Conservation (phyloP, 805 yeast genomes). For the Maudiozyma turicensis region DNA sequence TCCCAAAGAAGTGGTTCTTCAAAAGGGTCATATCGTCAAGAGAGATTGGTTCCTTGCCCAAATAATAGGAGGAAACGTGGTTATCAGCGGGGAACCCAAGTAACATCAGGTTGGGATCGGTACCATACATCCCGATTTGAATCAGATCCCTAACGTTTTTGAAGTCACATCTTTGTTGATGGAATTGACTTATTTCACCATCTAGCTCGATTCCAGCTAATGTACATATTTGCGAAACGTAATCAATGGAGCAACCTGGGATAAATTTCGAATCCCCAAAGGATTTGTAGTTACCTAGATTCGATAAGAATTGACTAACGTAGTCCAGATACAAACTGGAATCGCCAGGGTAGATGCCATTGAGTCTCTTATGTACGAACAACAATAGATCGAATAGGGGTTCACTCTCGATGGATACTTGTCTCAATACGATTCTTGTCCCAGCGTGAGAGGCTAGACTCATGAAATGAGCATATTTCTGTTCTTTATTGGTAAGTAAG, state of each 20-base stretch:
- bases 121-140: conserved; percentile 40
- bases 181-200: conserved; percentile 12
- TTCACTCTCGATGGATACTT: conserved; percentile 78
- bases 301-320: conserved; percentile 64
- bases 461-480: conserved; percentile 74
- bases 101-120: conserved; percentile 39
- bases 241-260: conserved; percentile 45
- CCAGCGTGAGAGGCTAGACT: conserved; percentile 82
- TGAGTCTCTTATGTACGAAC: conserved; percentile 41
- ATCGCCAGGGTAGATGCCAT: conserved; percentile 37
- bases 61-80: conserved; percentile 67
- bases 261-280: conserved; percentile 85
- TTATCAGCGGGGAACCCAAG: conserved; percentile 76
- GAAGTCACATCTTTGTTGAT: background rate
- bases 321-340: conserved; percentile 49
- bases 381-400: conserved; percentile 61
- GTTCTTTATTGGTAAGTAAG: conserved; percentile 46
- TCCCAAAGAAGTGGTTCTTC: conserved; percentile 33
- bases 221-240: conserved; percentile 33
- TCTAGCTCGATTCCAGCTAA: conserved; percentile 29
- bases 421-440: conserved; percentile 65
- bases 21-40: conserved; percentile 56
- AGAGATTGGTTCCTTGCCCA: conserved; percentile 36
- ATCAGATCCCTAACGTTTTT: conserved; percentile 30
- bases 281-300: conserved; percentile 72